Conservation (phyloP, 228 moss, liverwort and hornwort species). For the Sphagnum fallax region DNA sequence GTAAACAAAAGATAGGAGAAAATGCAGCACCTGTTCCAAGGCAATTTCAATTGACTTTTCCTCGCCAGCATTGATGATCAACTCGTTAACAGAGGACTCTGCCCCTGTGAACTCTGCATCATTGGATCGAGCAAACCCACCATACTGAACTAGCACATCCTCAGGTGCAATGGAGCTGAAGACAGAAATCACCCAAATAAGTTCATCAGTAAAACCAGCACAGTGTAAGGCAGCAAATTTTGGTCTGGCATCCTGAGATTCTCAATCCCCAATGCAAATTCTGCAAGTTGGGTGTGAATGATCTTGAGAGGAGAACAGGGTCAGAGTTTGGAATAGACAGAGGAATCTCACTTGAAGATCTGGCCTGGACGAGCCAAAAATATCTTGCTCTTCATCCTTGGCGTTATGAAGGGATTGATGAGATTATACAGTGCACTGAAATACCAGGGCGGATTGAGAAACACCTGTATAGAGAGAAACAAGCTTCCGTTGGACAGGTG, state of each 20-base stretch:
- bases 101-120: constrained; percentile 27
- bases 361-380: constrained; percentile 23
- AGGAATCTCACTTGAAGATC: constrained; percentile 29
- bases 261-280: not conserved
- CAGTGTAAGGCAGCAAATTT: no score
- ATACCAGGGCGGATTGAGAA: constrained; percentile 42
- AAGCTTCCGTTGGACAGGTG: not conserved
- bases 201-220: no score
- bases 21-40: constrained; percentile 18
- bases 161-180: constrained; percentile 36
- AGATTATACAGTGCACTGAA: constrained; percentile 21
- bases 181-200: not conserved
- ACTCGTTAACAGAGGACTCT: constrained; percentile 13
- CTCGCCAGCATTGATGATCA: constrained; percentile 20
- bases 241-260: no score
- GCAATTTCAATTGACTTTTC: constrained; percentile 28
- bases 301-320: no score
- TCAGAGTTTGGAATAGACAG: no score
- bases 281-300: not conserved
- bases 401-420: constrained; percentile 23
- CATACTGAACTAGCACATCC: constrained; percentile 26
- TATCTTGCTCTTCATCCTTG: constrained; percentile 45
- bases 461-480: constrained; percentile 20
- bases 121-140: constrained; percentile 24
- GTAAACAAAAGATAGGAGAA: not conserved